Percentiles rank a stretch among this genome's conserved stretches.
phyloP scores from a whole-genome alignment of 1,284 basidiomycete genomes.

The Trichosporon ovoides region DNA sequence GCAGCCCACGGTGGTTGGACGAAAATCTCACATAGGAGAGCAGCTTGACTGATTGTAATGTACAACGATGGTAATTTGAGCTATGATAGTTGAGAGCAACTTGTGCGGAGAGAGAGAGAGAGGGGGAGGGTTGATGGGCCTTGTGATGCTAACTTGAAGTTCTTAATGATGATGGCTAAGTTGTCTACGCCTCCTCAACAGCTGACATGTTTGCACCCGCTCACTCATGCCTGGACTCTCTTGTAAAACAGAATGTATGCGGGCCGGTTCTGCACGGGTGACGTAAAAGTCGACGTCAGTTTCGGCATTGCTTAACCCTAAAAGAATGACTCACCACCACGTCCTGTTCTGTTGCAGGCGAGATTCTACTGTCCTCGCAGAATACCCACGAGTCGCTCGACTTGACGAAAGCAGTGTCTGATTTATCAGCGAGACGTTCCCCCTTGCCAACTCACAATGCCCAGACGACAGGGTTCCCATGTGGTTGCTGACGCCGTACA shows the following conservation, averaged over 20 bases:
- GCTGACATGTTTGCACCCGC: no score
- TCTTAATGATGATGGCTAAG: no score
- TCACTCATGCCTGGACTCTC: conserved; percentile 31
- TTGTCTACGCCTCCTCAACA: not conserved
- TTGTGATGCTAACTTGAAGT: no score
- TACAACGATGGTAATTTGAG: no score
- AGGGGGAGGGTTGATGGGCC: no score
- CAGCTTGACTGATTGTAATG: no score
- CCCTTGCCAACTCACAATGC: conserved; percentile 74
- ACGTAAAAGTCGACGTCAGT: conserved; percentile 16
- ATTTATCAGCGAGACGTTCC: not conserved
- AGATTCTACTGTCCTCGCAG: conserved; percentile 78
- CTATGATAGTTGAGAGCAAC: no score
- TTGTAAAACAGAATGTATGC: conserved; percentile 36
- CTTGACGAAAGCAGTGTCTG: conserved; percentile 77
- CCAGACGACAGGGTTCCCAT: conserved; percentile 83
- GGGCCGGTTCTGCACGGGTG: no score
- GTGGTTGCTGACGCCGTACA: conserved; percentile 89
- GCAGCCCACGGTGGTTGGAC: no score
- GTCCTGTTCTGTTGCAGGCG: conserved; percentile 63
- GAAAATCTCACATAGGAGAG: no score
- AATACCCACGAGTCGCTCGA: conserved; percentile 76
- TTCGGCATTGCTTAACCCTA: not conserved
- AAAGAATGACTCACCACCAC: conserved; percentile 59
- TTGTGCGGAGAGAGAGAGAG: no score